Base-by-base conservation (phyloP, 2,329 filamentous ascomycete species). In the Huntiella decipiens region DNA sequence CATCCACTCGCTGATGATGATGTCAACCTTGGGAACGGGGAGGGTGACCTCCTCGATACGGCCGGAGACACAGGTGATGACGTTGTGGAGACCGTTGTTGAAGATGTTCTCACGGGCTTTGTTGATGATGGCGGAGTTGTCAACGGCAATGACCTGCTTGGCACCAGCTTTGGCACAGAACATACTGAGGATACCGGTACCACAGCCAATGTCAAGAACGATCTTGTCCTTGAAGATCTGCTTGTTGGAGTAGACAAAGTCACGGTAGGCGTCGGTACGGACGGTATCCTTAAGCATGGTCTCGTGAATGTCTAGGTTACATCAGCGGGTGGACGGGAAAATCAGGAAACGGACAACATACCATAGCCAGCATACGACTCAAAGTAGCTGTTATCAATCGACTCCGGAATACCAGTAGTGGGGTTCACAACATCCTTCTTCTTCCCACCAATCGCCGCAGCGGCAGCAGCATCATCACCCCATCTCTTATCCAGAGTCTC, bases 1-100 rank as follows among this genome's bases (percentile, higher is more conserved):
- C 87, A 96, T 96, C 87, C 87, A 96, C 61, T 96, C 87, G 50
- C 83, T 92, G 50, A 96, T 79, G 57, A 96, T 94, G 56, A 96
- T 80, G 62, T 96, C 88, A 39, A 95, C 87, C 56, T 87, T 68
- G 45, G 76, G 68, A 5, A 88, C 79, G 1, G 82, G 86, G 16
- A 86, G 70, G 47, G 63, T 68, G 46, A 93, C 82, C 53, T 95
- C 86, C 60, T 96, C 88, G 50, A 95, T 82, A 56, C 84, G 83
- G 34, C 88, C 87, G 52, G 79, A 75, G 42, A 94, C 66, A 55
- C 82, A 85, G 38, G 79, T 85, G 56, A 96, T 85, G 17, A 70
- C 68, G 54, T 78, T 68, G 19, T 74, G 70, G 34, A 93, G 73
- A 1, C 75, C 77, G 57, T 95, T 95, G 58, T 77, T 74, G 60